Base-by-base conservation (phyloP, 78 protist species). In the Salpingoeca rosetta region DNA sequence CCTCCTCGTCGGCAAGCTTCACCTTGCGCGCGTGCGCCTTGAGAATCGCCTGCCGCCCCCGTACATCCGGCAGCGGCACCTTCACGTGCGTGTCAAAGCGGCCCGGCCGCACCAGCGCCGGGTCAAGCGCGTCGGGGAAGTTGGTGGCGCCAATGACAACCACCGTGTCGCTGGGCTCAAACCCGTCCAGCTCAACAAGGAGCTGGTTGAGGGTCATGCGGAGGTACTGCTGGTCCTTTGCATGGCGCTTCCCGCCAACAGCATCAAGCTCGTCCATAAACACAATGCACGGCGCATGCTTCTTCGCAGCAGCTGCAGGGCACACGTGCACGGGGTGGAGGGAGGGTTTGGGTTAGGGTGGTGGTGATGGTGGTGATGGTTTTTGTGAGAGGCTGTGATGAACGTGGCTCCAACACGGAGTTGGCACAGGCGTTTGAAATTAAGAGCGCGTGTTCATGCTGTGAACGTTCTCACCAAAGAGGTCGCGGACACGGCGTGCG, bases 211-310 rank as follows among this genome's bases (percentile, higher is more conserved):
- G 93, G 2, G 98, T 94, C 88, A 92, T 90, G 36, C 84, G 41
- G 82, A 35, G 27, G 84, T 80, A 73, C 82, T 65, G 83, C 89
- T 82, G 89, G 83, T 87, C 93, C 45, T 26, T 51, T 22, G 72
- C 74, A 44, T 84, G 83, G 56, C 98, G 90, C 12, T 73, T 74
- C 40, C 92, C 92, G 56, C 98, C 98, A 27, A 96, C 88, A 0
- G 97, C 96, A 44, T 96, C 98, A 86, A 96, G 92, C 83, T 96
- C 98, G 87, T 96, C 98, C 56, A 96, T 95, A 83, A 96, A 96
- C 85, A 96, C 86, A 76, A 96, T 91, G 85, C 96, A 92, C 35
- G 98, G 97, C 40, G 93, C 83, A 26, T 56, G 87, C 79, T 43
- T 44, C 86, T 89, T 84, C 39, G 97, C 98, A 7, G 88, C 84